Conservation (phyloP, 768 basidiomycete genomes). For the Russula earlei region DNA sequence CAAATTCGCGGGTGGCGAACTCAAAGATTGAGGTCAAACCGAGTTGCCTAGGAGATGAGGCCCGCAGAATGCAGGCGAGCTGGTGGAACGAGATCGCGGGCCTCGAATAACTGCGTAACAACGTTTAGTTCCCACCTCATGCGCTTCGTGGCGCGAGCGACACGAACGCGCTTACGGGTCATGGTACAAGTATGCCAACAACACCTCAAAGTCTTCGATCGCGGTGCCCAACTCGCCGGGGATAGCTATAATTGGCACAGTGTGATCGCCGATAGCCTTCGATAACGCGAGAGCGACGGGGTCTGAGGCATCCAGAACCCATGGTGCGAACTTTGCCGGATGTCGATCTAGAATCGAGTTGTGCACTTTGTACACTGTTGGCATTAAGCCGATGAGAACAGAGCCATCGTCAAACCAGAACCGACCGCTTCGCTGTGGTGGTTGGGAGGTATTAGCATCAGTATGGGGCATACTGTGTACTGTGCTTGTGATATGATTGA, state of each 20-base stretch:
- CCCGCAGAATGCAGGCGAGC: slow-evolving; percentile 47
- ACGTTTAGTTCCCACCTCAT: background rate
- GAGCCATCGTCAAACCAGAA: slow-evolving; percentile 61
- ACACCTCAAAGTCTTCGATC: slow-evolving; percentile 41
- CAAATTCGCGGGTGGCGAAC: slow-evolving; percentile 35
- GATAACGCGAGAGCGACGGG: background rate
- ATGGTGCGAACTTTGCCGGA: slow-evolving; percentile 29
- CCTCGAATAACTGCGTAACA: slow-evolving; percentile 4
- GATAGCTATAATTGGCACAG: slow-evolving; percentile 23
- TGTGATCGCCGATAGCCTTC: background rate
- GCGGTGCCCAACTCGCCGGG: slow-evolving; percentile 33
- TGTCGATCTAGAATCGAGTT: slow-evolving; percentile 42
- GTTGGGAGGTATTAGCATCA: background rate
- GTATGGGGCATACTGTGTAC: too few relatives aligned
- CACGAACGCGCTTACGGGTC: slow-evolving; percentile 42
- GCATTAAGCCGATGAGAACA: slow-evolving; percentile 38
- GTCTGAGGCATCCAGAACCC: slow-evolving; percentile 4
- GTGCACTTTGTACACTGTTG: slow-evolving; percentile 49
- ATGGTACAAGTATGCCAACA: slow-evolving; percentile 61
- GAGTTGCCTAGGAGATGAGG: slow-evolving; percentile 45
- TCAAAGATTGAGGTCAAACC: slow-evolving; percentile 47
- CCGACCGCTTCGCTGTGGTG: background rate
- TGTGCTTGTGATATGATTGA: too few relatives aligned
- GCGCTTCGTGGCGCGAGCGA: too few relatives aligned
- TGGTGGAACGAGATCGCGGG: slow-evolving; percentile 31